These are phyloP conservation scores for Russula sp. DNA, from an alignment of 768 basidiomycete species.

Conservation along the genomic window DNA sequence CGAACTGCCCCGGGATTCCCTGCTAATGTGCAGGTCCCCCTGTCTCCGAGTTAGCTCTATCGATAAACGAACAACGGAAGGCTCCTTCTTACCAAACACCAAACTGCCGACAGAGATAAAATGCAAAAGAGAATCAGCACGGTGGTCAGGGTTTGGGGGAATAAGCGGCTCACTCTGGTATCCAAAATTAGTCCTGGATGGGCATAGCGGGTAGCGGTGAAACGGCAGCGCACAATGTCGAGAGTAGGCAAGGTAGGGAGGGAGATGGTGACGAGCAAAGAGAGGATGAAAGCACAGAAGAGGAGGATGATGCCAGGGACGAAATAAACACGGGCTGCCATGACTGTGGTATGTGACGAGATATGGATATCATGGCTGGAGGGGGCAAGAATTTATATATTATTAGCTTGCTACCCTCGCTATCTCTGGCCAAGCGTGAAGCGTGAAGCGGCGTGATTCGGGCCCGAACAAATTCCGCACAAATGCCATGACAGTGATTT, in stretches of 20 bases:
- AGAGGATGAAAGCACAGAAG: constrained; percentile 60
- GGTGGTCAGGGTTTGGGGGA: constrained; percentile 26
- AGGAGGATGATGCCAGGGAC: constrained; percentile 59
- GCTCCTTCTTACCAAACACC: constrained; percentile 58
- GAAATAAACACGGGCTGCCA: constrained; percentile 51
- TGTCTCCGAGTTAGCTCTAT: constrained; percentile 32
- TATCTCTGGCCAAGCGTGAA: too few species aligned
- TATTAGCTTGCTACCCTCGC: too few species aligned
- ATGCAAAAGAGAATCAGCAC: constrained; percentile 3
- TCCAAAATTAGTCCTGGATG: constrained; percentile 17
- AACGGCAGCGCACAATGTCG: constrained; percentile 62
- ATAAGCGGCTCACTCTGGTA: constrained; percentile 25
- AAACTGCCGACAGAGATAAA: constrained; percentile 43
- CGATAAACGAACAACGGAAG: constrained; percentile 6
- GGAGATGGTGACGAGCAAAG: constrained; percentile 66
- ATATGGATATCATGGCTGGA: background rate
- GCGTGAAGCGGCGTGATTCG: too few species aligned
- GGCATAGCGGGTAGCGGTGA: constrained; percentile 36
- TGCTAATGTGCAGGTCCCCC: constrained; percentile 52
- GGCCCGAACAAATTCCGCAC: too few species aligned
- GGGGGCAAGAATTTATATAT: constrained; percentile 11
- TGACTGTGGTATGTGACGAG: constrained; percentile 25
- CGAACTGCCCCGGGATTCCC: constrained; percentile 42
- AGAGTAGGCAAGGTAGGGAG: constrained; percentile 64
- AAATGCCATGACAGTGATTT: too few species aligned